Conservation (phyloP, 345 rosid genomes). For the Sonneratia caseolaris region DNA sequence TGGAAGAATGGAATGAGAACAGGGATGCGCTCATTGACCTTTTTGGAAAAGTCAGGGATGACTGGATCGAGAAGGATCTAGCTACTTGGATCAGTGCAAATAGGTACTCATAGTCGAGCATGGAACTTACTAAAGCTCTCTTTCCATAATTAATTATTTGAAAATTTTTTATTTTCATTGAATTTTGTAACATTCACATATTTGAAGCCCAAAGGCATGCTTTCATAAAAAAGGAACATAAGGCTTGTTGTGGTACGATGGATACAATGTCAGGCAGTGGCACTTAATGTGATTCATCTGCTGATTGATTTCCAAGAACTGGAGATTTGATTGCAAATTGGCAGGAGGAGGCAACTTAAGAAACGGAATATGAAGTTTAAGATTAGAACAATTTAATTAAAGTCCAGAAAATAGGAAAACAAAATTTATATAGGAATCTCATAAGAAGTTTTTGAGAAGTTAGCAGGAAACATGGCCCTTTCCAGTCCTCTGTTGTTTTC, state of each 20-base stretch:
- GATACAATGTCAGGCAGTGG: not conserved
- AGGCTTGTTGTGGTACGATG: not conserved
- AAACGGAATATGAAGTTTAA: not conserved
- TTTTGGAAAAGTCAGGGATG: constrained; percentile 83
- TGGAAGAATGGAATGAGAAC: constrained; percentile 80
- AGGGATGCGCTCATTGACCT: constrained; percentile 56
- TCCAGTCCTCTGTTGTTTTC: not conserved
- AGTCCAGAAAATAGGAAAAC: not conserved
- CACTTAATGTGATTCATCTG: not conserved
- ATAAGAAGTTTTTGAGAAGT: not conserved
- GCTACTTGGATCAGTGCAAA: constrained; percentile 89
- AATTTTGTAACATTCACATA: not conserved
- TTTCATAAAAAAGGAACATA: not conserved
- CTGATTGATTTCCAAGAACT: not conserved
- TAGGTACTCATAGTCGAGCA: constrained; percentile 30
- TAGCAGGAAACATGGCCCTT: too few relatives aligned
- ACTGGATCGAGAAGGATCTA: constrained; percentile 74
- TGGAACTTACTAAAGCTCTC: not conserved
- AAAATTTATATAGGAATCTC: not conserved
- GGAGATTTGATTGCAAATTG: not conserved
- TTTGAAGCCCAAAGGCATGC: not conserved
- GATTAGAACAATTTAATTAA: not conserved
- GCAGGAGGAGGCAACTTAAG: not conserved
- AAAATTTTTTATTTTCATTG: not conserved
- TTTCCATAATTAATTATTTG: not conserved